These are phyloP conservation scores for Populus alba DNA, from an alignment of 345 rosid genomes.

Conservation along the genomic window DNA sequence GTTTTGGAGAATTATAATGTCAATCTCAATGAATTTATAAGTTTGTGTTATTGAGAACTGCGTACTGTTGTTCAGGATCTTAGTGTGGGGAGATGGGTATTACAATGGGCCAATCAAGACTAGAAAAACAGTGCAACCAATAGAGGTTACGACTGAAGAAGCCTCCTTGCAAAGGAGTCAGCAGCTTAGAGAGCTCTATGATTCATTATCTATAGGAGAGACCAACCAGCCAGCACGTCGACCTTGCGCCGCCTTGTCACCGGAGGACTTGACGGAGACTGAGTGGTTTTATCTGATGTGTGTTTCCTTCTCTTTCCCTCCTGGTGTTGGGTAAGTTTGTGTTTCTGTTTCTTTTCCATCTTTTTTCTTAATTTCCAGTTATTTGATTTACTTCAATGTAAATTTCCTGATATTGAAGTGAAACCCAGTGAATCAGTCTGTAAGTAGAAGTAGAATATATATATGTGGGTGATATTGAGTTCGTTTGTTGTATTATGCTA, in stretches of 20 bases:
- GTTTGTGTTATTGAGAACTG: neutral
- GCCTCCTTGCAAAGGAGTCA: constrained; percentile 90
- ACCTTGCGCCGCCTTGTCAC: constrained; percentile 80
- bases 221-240: constrained; percentile 64
- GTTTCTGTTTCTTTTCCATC: neutral
- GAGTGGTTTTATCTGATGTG: constrained; percentile 99
- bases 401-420: constrained; percentile 17
- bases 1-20: neutral
- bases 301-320: constrained; percentile 86
- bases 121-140: constrained; percentile 88
- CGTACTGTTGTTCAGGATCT: constrained; percentile 39
- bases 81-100: constrained; percentile 89
- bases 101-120: constrained; percentile 98
- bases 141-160: constrained; percentile 87
- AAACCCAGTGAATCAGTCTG: constrained; percentile 20
- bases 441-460: constrained; percentile 14
- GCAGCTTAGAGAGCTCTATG: constrained; percentile 89
- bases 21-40: neutral
- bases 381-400: constrained; percentile 10
- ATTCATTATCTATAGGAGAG: constrained; percentile 74
- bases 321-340: constrained; percentile 69
- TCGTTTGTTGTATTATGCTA: constrained; percentile 18
- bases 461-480: neutral
- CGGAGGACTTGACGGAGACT: constrained; percentile 93
- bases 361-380: neutral